A percentile compares a stretch with the other conserved stretches of the same genome.
phyloP scores from a whole-genome alignment of 345 rosid genomes.

The Litchi chinensis region DNA sequence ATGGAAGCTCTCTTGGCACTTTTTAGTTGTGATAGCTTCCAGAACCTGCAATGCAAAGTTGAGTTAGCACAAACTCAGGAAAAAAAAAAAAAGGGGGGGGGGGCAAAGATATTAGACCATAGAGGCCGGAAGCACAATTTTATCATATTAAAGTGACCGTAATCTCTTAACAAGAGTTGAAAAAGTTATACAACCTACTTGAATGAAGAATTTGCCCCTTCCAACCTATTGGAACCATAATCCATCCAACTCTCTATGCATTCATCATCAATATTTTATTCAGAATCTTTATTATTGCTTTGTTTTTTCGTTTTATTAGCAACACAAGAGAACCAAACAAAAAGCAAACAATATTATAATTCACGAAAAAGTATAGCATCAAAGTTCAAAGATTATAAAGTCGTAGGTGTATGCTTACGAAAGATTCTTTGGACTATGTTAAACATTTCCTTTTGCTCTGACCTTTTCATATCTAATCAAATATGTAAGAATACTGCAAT shows the following conservation, averaged over 20 bases:
- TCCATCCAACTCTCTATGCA: neutral
- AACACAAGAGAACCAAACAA: neutral
- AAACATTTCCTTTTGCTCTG: too few species aligned
- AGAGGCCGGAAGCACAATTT: neutral
- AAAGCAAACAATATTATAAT: neutral
- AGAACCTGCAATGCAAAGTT: slow-evolving; percentile 51
- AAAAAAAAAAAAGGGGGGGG: slow-evolving; percentile 2
- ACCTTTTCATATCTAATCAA: neutral
- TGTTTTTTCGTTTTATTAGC: neutral
- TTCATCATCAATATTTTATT: neutral
- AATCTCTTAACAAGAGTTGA: neutral
- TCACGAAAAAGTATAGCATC: neutral
- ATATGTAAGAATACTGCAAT: neutral
- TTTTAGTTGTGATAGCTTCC: slow-evolving; percentile 87
- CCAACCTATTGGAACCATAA: neutral
- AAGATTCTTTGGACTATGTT: too few species aligned
- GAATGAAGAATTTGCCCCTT: neutral
- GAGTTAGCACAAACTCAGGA: slow-evolving; percentile 6
- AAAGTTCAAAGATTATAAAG: neutral
- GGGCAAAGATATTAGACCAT: neutral
- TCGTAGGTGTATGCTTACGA: too few species aligned
- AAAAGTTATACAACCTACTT: neutral
- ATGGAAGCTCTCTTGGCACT: slow-evolving; percentile 76
- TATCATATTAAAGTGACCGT: neutral
- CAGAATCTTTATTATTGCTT: neutral